phyloP scores from a whole-genome alignment of 495 filamentous ascomycete species.

The Penicillium riverlandense region DNA sequence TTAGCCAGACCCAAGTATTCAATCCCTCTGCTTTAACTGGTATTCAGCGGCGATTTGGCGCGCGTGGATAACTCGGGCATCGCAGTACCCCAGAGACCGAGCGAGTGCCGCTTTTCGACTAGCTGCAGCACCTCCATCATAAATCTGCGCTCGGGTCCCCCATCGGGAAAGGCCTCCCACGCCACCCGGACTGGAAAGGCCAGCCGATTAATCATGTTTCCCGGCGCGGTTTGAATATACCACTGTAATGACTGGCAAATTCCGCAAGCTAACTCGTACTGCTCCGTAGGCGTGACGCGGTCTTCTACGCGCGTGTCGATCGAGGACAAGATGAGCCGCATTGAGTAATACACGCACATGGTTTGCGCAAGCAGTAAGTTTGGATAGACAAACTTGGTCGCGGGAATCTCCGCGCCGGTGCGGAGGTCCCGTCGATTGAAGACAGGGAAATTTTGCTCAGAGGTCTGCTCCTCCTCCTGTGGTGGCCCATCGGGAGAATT shows the following conservation, averaged over 20 bases:
- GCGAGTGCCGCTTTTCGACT: slow-evolving; percentile 32
- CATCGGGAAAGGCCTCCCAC: slow-evolving; percentile 35
- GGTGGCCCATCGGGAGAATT: slow-evolving; percentile 28
- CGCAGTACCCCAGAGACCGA: slow-evolving; percentile 33
- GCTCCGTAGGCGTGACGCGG: slow-evolving; percentile 25
- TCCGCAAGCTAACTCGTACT: slow-evolving; percentile 33
- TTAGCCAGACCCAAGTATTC: neutral
- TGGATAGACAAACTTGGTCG: slow-evolving; percentile 32
- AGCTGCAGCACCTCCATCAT: slow-evolving; percentile 31
- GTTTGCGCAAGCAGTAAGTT: slow-evolving; percentile 36
- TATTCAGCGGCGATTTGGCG: slow-evolving; percentile 17
- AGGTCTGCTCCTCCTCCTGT: slow-evolving; percentile 17
- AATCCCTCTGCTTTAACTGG: neutral
- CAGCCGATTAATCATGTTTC: slow-evolving; percentile 44
- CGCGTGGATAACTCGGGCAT: slow-evolving; percentile 34
- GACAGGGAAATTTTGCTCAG: slow-evolving; percentile 26
- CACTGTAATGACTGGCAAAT: slow-evolving; percentile 37
- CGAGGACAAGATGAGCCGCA: slow-evolving; percentile 30
- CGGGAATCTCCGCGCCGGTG: slow-evolving; percentile 27
- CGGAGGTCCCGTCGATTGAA: slow-evolving; percentile 33
- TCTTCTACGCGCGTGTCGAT: slow-evolving; percentile 29
- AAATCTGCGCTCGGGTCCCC: slow-evolving; percentile 30
- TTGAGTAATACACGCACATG: slow-evolving; percentile 35
- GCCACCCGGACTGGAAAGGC: slow-evolving; percentile 36
- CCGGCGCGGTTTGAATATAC: slow-evolving; percentile 32